Base-by-base conservation (phyloP, 2,329 filamentous ascomycete genomes). In the Ceratocystis cacaofunesta region DNA sequence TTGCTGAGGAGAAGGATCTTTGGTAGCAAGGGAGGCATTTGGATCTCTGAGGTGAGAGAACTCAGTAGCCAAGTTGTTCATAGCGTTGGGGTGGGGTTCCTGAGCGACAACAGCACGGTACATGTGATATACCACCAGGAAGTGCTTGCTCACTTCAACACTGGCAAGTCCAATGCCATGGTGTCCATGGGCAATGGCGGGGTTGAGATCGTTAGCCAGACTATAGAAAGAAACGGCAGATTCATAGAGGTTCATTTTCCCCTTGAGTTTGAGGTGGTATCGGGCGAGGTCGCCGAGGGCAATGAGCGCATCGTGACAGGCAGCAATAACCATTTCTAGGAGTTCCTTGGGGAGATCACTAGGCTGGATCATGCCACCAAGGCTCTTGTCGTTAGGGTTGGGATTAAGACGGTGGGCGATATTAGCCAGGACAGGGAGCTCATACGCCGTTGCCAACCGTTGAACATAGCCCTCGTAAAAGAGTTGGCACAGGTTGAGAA, bases 141-240 rank as follows among this genome's bases (percentile, higher is more conserved):
- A 82, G 72, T 95, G 88, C 70, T 92, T 87, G 66, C 82, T 83
- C 70, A 92, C 85, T 64, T 88, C 86, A 61, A 90, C 82, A 67
- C 88, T 87, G 67, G 97, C 87, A 44, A 97, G 89, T 44, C 89
- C 92, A 73, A 94, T 85, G 74, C 97, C 94, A 71, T 99, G 92
- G 72, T 95, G 88, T 17, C 90, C 88, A 68, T 86, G 84, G 36
- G 92, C 92, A 58, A 88, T 90, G 19, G 84, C 79, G 2, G 92
- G 90, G 70, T 88, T 82, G 64, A 97, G 81, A 63, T 88, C 84
- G 69, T 86, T 84, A 25, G 94, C 94, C 67, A 97, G 79, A 65
- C 83, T 79, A 74, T 99, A 97, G 75, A 92, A 96, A 10, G 87
- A 86, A 71, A 92, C 80, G 15, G 92, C 90, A 15, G 84, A 84